phyloP scores from a whole-genome alignment of 1,284 basidiomycete genomes.

The Irpex sp. region DNA sequence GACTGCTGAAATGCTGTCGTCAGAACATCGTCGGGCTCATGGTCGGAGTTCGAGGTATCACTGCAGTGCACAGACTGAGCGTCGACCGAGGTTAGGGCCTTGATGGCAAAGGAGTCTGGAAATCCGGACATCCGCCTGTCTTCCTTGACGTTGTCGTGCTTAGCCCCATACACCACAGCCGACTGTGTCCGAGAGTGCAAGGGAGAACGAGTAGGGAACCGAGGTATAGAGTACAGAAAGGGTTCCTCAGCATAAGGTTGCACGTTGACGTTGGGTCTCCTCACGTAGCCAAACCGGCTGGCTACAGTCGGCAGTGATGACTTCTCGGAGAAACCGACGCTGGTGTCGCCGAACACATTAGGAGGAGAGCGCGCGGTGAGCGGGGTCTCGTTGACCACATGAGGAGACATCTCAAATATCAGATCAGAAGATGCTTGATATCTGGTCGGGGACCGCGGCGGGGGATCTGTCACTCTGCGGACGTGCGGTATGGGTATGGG shows the following conservation, averaged over 20 bases:
- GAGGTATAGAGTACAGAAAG: slow-evolving; percentile 17
- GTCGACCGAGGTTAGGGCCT: neutral
- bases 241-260: slow-evolving; percentile 16
- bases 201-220: slow-evolving; percentile 11
- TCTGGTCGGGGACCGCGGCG: slow-evolving; percentile 16
- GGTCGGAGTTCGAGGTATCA: neutral
- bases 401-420: slow-evolving; percentile 21
- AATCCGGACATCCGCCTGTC: neutral
- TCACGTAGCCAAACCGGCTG: slow-evolving; percentile 8
- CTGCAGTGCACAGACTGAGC: neutral
- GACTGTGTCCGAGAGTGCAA: slow-evolving; percentile 12
- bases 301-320: slow-evolving; percentile 5
- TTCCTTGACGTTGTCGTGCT: neutral
- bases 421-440: slow-evolving; percentile 14
- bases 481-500: slow-evolving; percentile 20
- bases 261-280: slow-evolving; percentile 4
- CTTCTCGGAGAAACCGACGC: slow-evolving; percentile 4
- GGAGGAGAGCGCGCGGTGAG: neutral
- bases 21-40: slow-evolving; percentile 8
- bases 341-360: slow-evolving; percentile 3
- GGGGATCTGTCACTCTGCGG: slow-evolving; percentile 13
- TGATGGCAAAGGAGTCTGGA: neutral
- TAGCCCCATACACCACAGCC: slow-evolving; percentile 3
- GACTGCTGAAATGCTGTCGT: slow-evolving; percentile 18
- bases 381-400: slow-evolving; percentile 8